phyloP scores from a whole-genome alignment of 441 rosid genomes.

The Pelargonium fulgidum region DNA sequence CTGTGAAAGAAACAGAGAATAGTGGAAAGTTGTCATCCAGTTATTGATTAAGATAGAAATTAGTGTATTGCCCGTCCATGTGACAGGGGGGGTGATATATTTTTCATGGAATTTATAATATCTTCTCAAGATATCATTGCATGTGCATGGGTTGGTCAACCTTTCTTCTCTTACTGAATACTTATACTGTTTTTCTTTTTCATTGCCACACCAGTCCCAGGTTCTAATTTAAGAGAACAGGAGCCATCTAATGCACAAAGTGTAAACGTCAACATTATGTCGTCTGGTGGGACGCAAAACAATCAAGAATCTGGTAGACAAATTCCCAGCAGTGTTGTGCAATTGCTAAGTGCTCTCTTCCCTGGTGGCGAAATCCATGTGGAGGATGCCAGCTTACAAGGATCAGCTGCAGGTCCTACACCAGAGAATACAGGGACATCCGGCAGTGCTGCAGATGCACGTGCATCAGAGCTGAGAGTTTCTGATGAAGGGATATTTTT shows the following conservation, averaged over 20 bases:
- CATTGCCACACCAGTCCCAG: constrained; percentile 31
- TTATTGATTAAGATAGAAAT: no score
- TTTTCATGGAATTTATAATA: not conserved
- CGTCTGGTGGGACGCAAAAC: constrained; percentile 36
- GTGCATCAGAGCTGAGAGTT: constrained; percentile 26
- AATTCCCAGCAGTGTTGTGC: constrained; percentile 36
- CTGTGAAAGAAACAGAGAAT: no score
- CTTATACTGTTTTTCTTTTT: constrained; percentile 1
- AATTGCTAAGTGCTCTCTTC: constrained; percentile 43
- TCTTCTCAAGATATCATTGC: not conserved
- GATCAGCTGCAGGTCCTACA: constrained; percentile 27
- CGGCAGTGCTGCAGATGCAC: constrained; percentile 21
- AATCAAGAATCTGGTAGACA: constrained; percentile 45
- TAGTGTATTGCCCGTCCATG: no score
- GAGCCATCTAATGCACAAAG: constrained; percentile 33
- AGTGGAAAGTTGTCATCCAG: no score
- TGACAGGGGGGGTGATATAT: no score
- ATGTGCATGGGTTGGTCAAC: not conserved
- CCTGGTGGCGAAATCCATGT: constrained; percentile 52
- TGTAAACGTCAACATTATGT: constrained; percentile 32
- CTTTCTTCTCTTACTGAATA: not conserved
- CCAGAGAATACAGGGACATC: constrained; percentile 29
- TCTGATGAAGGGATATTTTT: constrained; percentile 53
- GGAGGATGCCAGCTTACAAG: constrained; percentile 34
- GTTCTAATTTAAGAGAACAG: constrained; percentile 31